Base-by-base conservation (phyloP, 2,329 filamentous ascomycete genomes). In the Aspergillus luchuensis region DNA sequence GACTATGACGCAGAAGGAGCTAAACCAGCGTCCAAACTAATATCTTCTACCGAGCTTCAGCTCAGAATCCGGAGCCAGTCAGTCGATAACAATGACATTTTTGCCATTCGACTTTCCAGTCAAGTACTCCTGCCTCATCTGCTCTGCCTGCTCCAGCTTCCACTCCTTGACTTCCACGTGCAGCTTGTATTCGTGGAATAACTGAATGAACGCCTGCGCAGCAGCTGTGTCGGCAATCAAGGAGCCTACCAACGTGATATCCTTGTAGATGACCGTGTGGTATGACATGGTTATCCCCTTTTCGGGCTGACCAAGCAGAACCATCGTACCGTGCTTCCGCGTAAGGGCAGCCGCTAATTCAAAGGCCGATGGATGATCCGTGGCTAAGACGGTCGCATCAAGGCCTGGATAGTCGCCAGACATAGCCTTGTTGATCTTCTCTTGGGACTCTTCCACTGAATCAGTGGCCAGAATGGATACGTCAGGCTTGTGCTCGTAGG, bases 261-360 rank as follows among this genome's bases (percentile, higher is more conserved):
- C 10, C 4, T 45, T 45, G 41, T 45, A 45, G 28, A 85, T 85
- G 79, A 2, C 66, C 65, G 60, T 62, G 2, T 48, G 39, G 33
- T 59, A 77, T 77, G 56, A 73, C 74, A 25, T 75, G 65, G 36
- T 66, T 65, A 17, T 78, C 66, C 23, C 74, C 71, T 19, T 67
- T 70, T 56, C 56, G 17, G 63, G 61, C 70, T 87, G 85, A n/a
- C 84, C 85, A 51, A 88, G 81, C 69, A 88, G 84, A 2, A 88
- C 76, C 67, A 87, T 76, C 0, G 76, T 80, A 2, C 84, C 85
- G 67, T 88, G 86, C 79, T 84, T 86, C 67, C 79, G 82, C 0
- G 86, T 88, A 0, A 86, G 74, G 0, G 41, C 41, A 11, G 41
- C 41, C 19, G 41, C 41, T 21, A 45, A 45, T 13, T 45, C 19